Conservation (phyloP, 2,329 filamentous ascomycete species). For the Colletotrichum lindemuthianum region DNA sequence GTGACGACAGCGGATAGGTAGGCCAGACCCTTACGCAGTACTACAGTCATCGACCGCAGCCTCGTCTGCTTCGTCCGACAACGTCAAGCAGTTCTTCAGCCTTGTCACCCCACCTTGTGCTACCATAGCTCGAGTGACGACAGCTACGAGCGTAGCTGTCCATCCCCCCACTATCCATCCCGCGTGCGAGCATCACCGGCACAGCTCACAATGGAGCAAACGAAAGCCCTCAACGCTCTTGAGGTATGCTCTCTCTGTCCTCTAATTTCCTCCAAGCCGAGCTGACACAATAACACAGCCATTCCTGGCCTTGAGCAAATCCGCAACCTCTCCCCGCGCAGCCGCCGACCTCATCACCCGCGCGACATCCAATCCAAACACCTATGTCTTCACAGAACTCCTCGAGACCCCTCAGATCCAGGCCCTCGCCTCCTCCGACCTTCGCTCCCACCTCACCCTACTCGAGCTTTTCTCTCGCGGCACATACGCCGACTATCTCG, state of each 20-base stretch:
- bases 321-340: slow-evolving; percentile 83
- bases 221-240: slow-evolving; percentile 71
- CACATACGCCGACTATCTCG: slow-evolving; percentile 79
- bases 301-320: slow-evolving; percentile 90
- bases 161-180: slow-evolving; percentile 5
- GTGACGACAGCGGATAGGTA: slow-evolving; percentile 6
- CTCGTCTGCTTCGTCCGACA: slow-evolving; percentile 25
- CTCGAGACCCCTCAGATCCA: slow-evolving; percentile 83
- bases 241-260: slow-evolving; percentile 56
- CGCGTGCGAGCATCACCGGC: slow-evolving; percentile 6
- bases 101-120: slow-evolving; percentile 23
- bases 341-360: slow-evolving; percentile 87
- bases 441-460: slow-evolving; percentile 71
- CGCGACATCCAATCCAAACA: slow-evolving; percentile 89
- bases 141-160: background rate
- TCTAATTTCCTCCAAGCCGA: background rate
- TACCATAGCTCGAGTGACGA: slow-evolving; percentile 19
- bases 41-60: slow-evolving; percentile 6
- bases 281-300: slow-evolving; percentile 67
- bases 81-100: slow-evolving; percentile 13
- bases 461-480: slow-evolving; percentile 94
- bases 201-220: slow-evolving; percentile 73
- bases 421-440: slow-evolving; percentile 71
- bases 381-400: slow-evolving; percentile 95
- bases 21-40: background rate